Evolutionary conservation across 1,284 basidiomycete species (phyloP).

Genomic region (Trichosporon faecale): DNA sequence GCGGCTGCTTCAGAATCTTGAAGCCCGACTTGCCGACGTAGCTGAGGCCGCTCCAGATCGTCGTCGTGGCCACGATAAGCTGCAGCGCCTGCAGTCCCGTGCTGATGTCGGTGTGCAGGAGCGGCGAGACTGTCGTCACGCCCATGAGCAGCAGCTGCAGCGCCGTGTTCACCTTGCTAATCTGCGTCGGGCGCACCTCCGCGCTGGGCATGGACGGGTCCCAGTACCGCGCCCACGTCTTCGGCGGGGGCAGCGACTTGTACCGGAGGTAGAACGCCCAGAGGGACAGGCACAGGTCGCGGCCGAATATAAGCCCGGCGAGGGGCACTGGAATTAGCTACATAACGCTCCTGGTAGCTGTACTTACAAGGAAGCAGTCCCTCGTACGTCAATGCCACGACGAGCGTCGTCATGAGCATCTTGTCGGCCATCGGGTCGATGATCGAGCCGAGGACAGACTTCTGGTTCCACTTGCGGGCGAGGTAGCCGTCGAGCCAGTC

Average conservation of each 20-base stretch:
- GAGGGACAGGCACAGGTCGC: constrained; percentile 80
- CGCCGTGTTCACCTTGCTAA: constrained; percentile 92
- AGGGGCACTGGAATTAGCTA: constrained; percentile 63
- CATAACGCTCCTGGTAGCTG: too few relatives aligned
- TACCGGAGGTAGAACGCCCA: constrained; percentile 94
- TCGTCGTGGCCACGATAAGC: constrained; percentile 80
- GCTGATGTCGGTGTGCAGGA: constrained; percentile 59
- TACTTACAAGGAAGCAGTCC: constrained; percentile 74
- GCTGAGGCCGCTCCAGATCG: constrained; percentile 85
- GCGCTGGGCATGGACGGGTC: constrained; percentile 92
- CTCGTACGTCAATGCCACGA: constrained; percentile 77
- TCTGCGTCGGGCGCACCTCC: constrained; percentile 82
- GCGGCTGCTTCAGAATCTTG: constrained; percentile 53
- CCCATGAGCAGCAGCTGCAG: constrained; percentile 90
- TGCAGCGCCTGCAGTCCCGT: constrained; percentile 62
- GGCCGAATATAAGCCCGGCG: constrained; percentile 79
- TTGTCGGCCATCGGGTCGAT: constrained; percentile 98
- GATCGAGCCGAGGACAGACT: constrained; percentile 85
- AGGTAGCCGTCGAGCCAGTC: constrained; percentile 89
- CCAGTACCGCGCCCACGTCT: constrained; percentile 75
- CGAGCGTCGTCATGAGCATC: constrained; percentile 89
- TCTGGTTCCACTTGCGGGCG: constrained; percentile 79
- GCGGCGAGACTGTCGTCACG: constrained; percentile 74
- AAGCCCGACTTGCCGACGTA: constrained; percentile 76
- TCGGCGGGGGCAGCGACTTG: constrained; percentile 79